Evolutionary conservation across 2,329 filamentous ascomycete species (phyloP).

Genomic region (Xylariaceae sp.): DNA sequence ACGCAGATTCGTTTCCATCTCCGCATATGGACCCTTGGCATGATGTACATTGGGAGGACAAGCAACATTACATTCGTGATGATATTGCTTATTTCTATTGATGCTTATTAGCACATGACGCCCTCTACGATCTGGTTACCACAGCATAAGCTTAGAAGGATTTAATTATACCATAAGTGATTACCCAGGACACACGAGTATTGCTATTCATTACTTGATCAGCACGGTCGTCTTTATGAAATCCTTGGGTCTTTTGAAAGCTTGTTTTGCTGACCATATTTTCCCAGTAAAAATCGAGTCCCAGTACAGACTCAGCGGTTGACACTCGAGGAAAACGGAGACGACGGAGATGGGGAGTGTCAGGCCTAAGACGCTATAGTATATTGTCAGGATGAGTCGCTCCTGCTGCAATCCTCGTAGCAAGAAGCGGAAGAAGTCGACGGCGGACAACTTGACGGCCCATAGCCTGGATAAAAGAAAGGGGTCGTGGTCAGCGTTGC

Average conservation of each 20-base stretch:
- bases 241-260: no score
- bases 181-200: no score
- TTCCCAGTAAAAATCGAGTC: constrained; percentile 1
- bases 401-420: constrained; percentile 1
- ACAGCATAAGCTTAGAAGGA: no score
- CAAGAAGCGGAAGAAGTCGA: constrained; percentile 7
- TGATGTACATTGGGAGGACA: constrained; percentile 9
- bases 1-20: constrained; percentile 3
- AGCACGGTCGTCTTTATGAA: no score
- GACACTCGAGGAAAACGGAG: constrained; percentile 17
- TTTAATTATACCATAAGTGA: no score
- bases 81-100: constrained; percentile 15
- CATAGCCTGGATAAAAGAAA: constrained; percentile 12
- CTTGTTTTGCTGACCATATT: no score
- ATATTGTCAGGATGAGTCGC: not conserved
- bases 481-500: no score
- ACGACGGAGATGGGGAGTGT: constrained; percentile 13
- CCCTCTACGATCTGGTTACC: no score
- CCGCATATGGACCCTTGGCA: constrained; percentile 4
- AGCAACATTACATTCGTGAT: constrained; percentile 13
- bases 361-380: constrained; percentile 7
- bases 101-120: not conserved
- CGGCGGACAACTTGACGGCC: constrained; percentile 16
- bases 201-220: no score
- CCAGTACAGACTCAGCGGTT: constrained; percentile 12